Base-by-base conservation (phyloP, 805 yeast species). In the Candida ficus region DNA sequence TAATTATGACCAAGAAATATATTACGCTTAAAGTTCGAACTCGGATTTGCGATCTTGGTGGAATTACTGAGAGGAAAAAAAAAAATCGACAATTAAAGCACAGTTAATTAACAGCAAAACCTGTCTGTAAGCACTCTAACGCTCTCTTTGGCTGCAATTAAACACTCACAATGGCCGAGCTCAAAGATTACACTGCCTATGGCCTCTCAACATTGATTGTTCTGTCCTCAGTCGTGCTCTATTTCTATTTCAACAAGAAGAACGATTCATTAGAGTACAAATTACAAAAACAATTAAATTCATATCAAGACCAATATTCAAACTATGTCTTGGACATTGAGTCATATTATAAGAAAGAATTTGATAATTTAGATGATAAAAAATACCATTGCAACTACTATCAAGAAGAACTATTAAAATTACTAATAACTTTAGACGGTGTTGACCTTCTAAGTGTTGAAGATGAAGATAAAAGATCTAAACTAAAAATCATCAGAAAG, bases 401-500 rank as follows among this genome's bases (percentile, higher is more conserved):
- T 12, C 21, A 13, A 19, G 33, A 29, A 19, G 33, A 29, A 13
- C 11, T 29, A 13, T 4, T 29, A 12, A 29, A 29, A 13, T 13
- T 29, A 13, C 6, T 29, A 12, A 29, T 29, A 5, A 18, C 13
- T 13, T 9, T 29, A 29, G 33, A 29, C 11, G 20, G 22, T 1
- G 14, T 29, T 12, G 33, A 29, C 18, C 18, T 28, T n/a, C 14
- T 29, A 10, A 18, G 19, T 5, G 49, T 48, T 29, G 27, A 60
- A 6, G 66, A 64, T n/a, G 56, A 46, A 22, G 66, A 64, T 7
- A 68, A 63, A 12, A 74, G 74, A 37, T 39, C 45, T 11, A 72
- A 70, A 52, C 63, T 84, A 47, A 74, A 85, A 47, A 64, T 65
- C 19, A 69, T 68, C 53, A 70, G 95, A 48, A 82, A 78, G 54